Evolutionary conservation across 768 basidiomycete species (phyloP).

Genomic region (Pleurotus djamor): DNA sequence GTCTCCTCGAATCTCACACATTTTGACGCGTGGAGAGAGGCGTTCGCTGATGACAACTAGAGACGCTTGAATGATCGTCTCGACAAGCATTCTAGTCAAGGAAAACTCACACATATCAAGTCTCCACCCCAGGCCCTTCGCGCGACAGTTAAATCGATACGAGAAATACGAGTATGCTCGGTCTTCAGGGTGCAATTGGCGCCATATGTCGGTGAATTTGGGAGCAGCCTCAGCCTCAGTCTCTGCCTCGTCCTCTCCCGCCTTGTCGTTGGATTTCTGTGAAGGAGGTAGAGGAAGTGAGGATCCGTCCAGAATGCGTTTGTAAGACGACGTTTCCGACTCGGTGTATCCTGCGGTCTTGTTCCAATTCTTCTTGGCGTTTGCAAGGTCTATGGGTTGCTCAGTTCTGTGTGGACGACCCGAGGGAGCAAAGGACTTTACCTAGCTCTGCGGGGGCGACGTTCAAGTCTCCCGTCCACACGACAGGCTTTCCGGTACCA

Average conservation of each 20-base stretch:
- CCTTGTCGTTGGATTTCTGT: not conserved
- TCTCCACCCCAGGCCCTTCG: conserved; percentile 85
- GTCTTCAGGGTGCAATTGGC: conserved; percentile 62
- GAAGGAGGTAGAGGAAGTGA: not conserved
- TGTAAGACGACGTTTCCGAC: conserved; percentile 75
- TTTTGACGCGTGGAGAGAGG: conserved; percentile 59
- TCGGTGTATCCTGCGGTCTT: conserved; percentile 86
- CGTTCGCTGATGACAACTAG: conserved; percentile 77
- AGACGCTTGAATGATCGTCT: not conserved
- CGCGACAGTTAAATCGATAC: conserved; percentile 77
- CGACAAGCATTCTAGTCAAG: not conserved
- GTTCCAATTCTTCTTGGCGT: conserved; percentile 79
- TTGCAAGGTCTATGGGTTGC: conserved; percentile 53
- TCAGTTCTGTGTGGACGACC: not conserved
- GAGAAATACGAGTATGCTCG: conserved; percentile 85
- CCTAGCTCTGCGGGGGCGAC: conserved; percentile 79
- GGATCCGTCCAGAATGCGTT: conserved; percentile 59
- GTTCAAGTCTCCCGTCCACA: conserved; percentile 89
- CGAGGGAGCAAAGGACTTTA: conserved; percentile 19
- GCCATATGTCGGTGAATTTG: conserved; percentile 80
- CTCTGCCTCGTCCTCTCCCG: conserved; percentile 19
- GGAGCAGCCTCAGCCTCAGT: conserved; percentile 20
- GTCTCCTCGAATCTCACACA: conserved; percentile 84
- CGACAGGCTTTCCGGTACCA: conserved; percentile 78
- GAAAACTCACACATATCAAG: conserved; percentile 72